Percentiles rank a stretch among this genome's conserved stretches.
Evolutionary conservation across 2,329 filamentous ascomycete species (phyloP).

Genomic region (Parastagonospora avenae): DNA sequence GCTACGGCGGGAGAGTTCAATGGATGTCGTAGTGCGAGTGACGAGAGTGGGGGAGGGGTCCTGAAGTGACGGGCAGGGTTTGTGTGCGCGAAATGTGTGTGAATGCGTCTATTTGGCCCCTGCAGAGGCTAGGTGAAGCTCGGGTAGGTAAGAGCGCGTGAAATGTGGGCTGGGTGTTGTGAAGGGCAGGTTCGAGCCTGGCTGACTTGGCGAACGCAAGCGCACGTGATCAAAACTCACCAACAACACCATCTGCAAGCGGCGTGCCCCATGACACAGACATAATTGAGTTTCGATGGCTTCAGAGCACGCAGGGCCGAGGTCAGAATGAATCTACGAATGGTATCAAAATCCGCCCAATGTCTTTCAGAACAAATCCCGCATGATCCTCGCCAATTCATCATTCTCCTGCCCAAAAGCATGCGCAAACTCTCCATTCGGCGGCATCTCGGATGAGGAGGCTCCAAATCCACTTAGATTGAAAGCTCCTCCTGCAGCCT

Average conservation of each 20-base stretch:
- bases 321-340: background rate
- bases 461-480: conserved; percentile 26
- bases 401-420: conserved; percentile 63
- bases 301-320: too few relatives aligned
- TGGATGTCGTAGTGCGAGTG: conserved; percentile 14
- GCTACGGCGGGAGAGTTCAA: conserved; percentile 8
- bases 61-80: conserved; percentile 13
- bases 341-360: background rate
- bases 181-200: conserved; percentile 17
- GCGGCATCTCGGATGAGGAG: conserved; percentile 37
- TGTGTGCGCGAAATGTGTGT: conserved; percentile 1
- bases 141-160: conserved; percentile 6
- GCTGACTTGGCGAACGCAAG: conserved; percentile 17
- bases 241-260: background rate
- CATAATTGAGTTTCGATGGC: too few relatives aligned
- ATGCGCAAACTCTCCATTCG: conserved; percentile 49
- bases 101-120: background rate
- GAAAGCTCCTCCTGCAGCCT: conserved; percentile 62
- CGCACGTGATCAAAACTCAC: conserved; percentile 17
- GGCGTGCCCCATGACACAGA: background rate
- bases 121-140: background rate
- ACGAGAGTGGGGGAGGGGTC: conserved; percentile 18
- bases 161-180: conserved; percentile 12
- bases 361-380: conserved; percentile 59
- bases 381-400: conserved; percentile 63